Conservation (phyloP, 257 asterid species). For the Nicotiana paniculata region DNA sequence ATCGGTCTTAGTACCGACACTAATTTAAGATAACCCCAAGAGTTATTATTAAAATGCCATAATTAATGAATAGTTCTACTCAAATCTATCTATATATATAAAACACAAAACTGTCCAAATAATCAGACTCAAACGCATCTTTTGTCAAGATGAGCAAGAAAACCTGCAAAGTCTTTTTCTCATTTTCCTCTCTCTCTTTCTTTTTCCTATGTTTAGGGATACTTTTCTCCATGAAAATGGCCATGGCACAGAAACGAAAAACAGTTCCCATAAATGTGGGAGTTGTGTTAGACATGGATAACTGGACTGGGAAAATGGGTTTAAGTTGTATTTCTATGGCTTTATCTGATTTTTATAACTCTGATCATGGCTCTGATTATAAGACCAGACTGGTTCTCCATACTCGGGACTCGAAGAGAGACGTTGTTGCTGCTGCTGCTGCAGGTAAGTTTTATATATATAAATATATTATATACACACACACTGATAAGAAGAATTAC, state of each 20-base stretch:
- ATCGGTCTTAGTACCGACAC: no score
- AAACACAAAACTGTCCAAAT: no score
- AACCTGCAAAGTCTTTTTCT: background rate
- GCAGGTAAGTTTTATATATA: constrained; percentile 25
- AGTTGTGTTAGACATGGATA: constrained; percentile 40
- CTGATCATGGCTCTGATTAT: constrained; percentile 15
- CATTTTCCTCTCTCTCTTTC: background rate
- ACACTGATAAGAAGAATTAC: no score
- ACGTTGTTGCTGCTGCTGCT: constrained; percentile 43
- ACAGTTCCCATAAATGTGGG: constrained; percentile 30
- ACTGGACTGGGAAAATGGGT: constrained; percentile 27
- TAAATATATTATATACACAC: no score
- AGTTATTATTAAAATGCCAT: no score
- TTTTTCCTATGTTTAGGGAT: background rate
- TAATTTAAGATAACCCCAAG: no score
- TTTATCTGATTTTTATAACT: constrained; percentile 35
- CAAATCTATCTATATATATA: background rate
- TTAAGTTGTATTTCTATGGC: constrained; percentile 43
- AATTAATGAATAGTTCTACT: background rate
- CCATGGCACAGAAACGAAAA: constrained; percentile 14
- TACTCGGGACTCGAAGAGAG: constrained; percentile 27
- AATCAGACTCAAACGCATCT: no score
- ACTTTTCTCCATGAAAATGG: background rate
- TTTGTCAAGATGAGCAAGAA: no score
- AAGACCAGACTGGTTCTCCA: constrained; percentile 30